A percentile compares a stretch with the other conserved stretches of the same genome.
phyloP scores from a whole-genome alignment of 345 rosid genomes.

The Populus simonii region DNA sequence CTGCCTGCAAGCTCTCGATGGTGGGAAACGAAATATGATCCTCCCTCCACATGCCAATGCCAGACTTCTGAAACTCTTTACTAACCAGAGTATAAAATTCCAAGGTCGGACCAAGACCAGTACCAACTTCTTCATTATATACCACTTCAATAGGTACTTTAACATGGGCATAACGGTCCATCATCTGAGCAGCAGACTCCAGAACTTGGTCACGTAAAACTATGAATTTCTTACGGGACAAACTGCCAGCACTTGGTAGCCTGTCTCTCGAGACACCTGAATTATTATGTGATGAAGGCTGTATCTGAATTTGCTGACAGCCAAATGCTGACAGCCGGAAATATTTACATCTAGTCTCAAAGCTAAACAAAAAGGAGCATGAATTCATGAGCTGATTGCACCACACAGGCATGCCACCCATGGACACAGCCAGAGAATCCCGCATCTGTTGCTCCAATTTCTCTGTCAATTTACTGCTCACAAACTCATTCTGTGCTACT shows the following conservation, averaged over 20 bases:
- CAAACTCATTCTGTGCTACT: slow-evolving; percentile 62
- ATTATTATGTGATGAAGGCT: slow-evolving; percentile 39
- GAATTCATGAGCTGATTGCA: slow-evolving; percentile 74
- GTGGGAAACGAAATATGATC: slow-evolving; percentile 38
- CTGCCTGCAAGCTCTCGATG: slow-evolving; percentile 17
- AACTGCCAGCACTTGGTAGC: slow-evolving; percentile 36
- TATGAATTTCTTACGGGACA: slow-evolving; percentile 68
- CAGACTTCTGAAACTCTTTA: slow-evolving; percentile 73
- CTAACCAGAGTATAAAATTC: slow-evolving; percentile 89
- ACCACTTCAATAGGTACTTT: slow-evolving; percentile 77
- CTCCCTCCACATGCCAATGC: slow-evolving; percentile 87
- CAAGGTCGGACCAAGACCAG: slow-evolving; percentile 96
- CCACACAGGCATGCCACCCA: slow-evolving; percentile 81
- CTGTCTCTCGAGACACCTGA: slow-evolving; percentile 50
- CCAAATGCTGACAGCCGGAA: slow-evolving; percentile 81
- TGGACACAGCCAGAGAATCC: slow-evolving; percentile 63
- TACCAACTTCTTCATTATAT: slow-evolving; percentile 90
- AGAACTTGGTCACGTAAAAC: slow-evolving; percentile 68
- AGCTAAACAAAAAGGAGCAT: slow-evolving; percentile 89
- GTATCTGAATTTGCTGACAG: slow-evolving; percentile 40
- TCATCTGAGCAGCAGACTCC: slow-evolving; percentile 78
- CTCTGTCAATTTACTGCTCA: slow-evolving; percentile 78
- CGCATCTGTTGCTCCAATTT: slow-evolving; percentile 92
- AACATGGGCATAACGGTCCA: slow-evolving; percentile 56
- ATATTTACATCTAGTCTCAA: slow-evolving; percentile 72